Evolutionary conservation across 257 asterid species (phyloP), one percentile per base, ranked within the genome.

Genomic region (Lithospermum erythrorhizon): DNA sequence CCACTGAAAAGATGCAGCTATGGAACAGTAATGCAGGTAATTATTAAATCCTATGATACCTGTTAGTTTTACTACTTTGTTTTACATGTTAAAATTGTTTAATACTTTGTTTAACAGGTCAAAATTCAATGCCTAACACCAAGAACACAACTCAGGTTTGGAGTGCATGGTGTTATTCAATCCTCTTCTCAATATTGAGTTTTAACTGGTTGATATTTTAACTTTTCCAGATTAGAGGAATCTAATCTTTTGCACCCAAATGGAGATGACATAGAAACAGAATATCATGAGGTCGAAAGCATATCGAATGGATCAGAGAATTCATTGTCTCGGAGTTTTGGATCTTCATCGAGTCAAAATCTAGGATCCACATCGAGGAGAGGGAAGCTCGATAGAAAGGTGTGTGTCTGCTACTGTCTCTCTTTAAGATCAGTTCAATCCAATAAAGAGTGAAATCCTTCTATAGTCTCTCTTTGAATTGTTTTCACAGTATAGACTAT

Each of bases 21-120:
- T 30, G 95, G 94, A 32, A 82, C 95, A 21, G 52, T 75, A 61
- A 59, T 91, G 69, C 96, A 82, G 96, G 98, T 81, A 54, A 32
- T 64, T 62, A 4, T 55, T 11, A n/a, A 17, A 25, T 1, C 37
- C 60, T 24, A 11, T 0, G 30, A 17, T 17, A 53, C 18, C 22
- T 11, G 18, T 45, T 22, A 6, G 45, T 35, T 21, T 9, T 25
- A 25, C 10, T 21, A 45, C 27, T 62, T 17, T 53, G 61, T 62
- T 62, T 73, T 75, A 19, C 85, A 87, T 96, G 78, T 84, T 53
- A 88, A 84, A 41, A 41, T 45, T 22, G n/a, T 21, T 9, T 25
- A 25, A 22, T 37, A 45, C 22, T 62, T 17, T 49, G 61, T 62
- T 64, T 73, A 73, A 23, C 85, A 90, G 98, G 78, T 86, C 57